A percentile compares a stretch with the other conserved stretches of the same genome.
Conservation (phyloP, 2,329 filamentous ascomycete genomes). For the Tothia fuscella region DNA sequence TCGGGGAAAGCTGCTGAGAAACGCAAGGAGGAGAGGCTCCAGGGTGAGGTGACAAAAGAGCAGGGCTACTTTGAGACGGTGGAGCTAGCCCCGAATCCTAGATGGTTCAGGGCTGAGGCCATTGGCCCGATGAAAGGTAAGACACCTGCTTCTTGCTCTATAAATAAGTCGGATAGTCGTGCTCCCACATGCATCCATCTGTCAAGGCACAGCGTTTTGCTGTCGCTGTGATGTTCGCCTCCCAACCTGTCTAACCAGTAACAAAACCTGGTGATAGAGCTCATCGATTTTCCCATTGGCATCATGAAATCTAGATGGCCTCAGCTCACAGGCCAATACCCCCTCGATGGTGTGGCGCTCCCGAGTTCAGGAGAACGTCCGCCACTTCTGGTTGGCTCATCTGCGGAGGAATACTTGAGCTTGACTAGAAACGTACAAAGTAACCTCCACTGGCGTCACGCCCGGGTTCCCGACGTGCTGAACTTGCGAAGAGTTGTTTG, state of each 20-base stretch:
- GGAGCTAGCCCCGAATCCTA: neutral
- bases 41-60: neutral
- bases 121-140: neutral
- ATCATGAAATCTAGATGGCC: neutral
- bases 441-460: too few species aligned
- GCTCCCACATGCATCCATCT: neutral
- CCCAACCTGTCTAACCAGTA: too few species aligned
- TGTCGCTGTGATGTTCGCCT: too few species aligned
- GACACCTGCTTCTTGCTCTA: neutral
- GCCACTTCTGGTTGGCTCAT: too few species aligned
- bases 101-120: conserved; percentile 1
- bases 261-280: neutral
- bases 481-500: too few species aligned
- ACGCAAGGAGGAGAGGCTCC: neutral
- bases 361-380: neutral
- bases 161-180: neutral
- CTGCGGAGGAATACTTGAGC: too few species aligned
- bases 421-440: too few species aligned
- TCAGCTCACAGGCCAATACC: neutral
- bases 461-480: too few species aligned
- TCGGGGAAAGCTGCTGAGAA: neutral
- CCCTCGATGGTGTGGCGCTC: neutral
- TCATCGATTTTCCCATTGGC: conserved; percentile 3
- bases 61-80: neutral
- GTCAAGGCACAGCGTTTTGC: neutral